Percentiles rank a stretch among this genome's conserved stretches.
phyloP scores from a whole-genome alignment of 2,329 filamentous ascomycete genomes.

The Stenocarpella maydis region DNA sequence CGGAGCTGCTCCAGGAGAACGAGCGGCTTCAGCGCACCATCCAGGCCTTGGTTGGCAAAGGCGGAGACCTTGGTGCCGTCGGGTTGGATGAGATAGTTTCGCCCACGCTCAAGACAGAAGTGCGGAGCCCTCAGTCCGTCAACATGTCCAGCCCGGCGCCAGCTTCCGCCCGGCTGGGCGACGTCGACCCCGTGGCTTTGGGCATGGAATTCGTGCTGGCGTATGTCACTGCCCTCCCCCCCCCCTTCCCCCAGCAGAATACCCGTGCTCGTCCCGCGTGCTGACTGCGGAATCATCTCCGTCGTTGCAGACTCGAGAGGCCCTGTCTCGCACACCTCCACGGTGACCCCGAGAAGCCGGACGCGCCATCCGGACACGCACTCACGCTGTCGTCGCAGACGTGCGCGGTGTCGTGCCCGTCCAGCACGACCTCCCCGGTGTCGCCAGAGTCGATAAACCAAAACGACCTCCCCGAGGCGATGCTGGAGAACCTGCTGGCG shows the following conservation, averaged over 20 bases:
- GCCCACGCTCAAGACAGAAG: not conserved
- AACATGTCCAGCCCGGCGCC: not conserved
- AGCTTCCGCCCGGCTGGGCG: slow-evolving; percentile 30
- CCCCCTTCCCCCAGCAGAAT: not conserved
- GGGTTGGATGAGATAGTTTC: slow-evolving; percentile 12
- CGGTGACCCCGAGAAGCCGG: slow-evolving; percentile 40
- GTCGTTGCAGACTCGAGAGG: slow-evolving; percentile 39
- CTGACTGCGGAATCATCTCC: not conserved
- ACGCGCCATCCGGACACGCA: slow-evolving; percentile 41
- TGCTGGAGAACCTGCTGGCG: slow-evolving; percentile 40
- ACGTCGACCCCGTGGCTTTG: slow-evolving; percentile 38
- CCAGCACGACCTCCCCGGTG: not conserved
- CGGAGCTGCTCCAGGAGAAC: slow-evolving; percentile 37
- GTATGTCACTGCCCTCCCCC: slow-evolving; percentile 36
- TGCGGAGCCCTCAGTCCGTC: not conserved
- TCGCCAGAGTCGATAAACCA: slow-evolving; percentile 14
- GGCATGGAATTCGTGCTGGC: slow-evolving; percentile 48
- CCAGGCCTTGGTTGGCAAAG: slow-evolving; percentile 31
- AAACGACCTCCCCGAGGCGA: slow-evolving; percentile 34
- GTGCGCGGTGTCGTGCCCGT: slow-evolving; percentile 18
- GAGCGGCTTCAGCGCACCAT: slow-evolving; percentile 36
- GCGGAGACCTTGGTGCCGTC: slow-evolving; percentile 36
- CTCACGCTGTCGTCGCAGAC: slow-evolving; percentile 41
- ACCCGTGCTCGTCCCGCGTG: too few species aligned
- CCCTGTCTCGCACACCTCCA: slow-evolving; percentile 43